phyloP scores from a whole-genome alignment of 371 early-diverging fungal species.

The Smittium mucronatum region DNA sequence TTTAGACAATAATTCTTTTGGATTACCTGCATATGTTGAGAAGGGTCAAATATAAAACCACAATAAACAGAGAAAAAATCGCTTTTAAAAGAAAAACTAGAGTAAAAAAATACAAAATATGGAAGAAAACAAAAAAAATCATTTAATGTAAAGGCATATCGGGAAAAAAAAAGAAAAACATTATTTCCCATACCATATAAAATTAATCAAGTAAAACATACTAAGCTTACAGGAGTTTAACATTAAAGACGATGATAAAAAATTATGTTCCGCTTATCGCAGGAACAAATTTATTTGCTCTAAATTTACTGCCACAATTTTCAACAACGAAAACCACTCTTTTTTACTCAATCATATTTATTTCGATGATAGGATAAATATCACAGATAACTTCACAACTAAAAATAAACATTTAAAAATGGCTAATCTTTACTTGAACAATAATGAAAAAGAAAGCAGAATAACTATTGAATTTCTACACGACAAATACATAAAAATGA shows the following conservation, averaged over 20 bases:
- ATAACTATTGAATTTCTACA: not conserved
- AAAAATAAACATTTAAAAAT: not conserved
- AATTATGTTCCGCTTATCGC: not conserved
- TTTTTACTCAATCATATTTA: not conserved
- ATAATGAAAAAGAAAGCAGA: not conserved
- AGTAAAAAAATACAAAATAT: not conserved
- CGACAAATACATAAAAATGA: too few relatives aligned
- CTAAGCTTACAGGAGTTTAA: not conserved
- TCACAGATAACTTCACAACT: not conserved
- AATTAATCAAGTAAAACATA: not conserved
- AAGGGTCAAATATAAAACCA: not conserved
- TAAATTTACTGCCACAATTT: not conserved
- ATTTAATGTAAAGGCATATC: not conserved
- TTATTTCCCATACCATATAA: not conserved
- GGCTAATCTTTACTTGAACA: not conserved
- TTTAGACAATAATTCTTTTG: not conserved
- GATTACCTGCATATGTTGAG: not conserved
- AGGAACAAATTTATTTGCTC: not conserved
- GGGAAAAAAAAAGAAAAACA: not conserved
- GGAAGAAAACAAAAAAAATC: not conserved
- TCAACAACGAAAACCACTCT: not conserved
- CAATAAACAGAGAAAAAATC: too few relatives aligned
- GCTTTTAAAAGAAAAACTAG: not conserved
- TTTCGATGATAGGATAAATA: not conserved
- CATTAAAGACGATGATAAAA: not conserved